A percentile compares a stretch with the other conserved stretches of the same genome.
Evolutionary conservation across 176 grass and related monocot genomes (phyloP).

Genomic region (Carex myosuroides): DNA sequence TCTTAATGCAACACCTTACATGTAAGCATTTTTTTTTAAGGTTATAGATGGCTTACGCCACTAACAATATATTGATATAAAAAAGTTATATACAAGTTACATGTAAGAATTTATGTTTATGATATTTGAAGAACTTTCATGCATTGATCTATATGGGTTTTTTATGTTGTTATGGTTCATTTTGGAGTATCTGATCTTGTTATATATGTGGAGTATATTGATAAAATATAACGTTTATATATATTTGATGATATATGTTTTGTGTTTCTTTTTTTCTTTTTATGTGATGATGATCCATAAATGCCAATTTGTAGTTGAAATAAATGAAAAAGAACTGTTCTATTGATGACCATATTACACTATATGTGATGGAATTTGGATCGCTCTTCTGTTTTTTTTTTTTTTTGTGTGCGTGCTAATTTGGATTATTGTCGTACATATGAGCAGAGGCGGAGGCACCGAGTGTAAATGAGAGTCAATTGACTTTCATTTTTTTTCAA

Average conservation of each 20-base stretch:
- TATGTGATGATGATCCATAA: not conserved
- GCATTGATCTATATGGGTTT: not conserved
- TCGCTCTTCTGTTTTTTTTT: not conserved
- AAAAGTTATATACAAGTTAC: not conserved
- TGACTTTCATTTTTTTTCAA: no score
- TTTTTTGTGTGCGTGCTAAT: not conserved
- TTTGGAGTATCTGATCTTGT: not conserved
- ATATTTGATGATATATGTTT: not conserved
- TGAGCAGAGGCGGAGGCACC: no score
- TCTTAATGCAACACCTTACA: not conserved
- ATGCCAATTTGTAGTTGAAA: not conserved
- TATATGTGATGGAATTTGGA: not conserved
- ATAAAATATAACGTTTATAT: not conserved
- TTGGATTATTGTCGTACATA: not conserved
- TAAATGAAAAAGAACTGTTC: not conserved
- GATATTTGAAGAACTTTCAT: not conserved
- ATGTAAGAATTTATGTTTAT: not conserved
- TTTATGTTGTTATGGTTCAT: not conserved
- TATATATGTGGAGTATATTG: not conserved
- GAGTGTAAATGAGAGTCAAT: no score
- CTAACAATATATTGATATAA: no score
- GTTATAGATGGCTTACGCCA: no score
- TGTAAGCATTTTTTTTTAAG: not conserved
- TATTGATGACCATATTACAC: not conserved
- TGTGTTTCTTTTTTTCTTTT: not conserved